Conservation (phyloP, 1,284 basidiomycete species). For the Bondarzewia mesenterica region DNA sequence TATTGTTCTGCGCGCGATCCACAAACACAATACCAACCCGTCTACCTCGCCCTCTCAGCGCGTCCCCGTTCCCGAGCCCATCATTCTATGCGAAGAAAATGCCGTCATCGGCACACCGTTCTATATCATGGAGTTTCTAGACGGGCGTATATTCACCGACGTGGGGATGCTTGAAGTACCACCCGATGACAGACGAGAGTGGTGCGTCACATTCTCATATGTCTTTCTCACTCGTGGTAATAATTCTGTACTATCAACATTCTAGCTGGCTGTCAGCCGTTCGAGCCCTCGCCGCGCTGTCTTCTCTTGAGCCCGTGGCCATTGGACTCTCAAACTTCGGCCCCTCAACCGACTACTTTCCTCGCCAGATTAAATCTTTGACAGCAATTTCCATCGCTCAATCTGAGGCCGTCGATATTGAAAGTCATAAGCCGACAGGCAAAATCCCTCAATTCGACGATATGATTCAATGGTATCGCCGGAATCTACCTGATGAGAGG, state of each 20-base stretch:
- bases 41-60: slow-evolving; percentile 39
- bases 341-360: slow-evolving; percentile 76
- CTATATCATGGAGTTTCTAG: slow-evolving; percentile 93
- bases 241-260: neutral
- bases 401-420: slow-evolving; percentile 55
- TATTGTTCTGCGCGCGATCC: slow-evolving; percentile 69
- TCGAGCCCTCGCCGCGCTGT: slow-evolving; percentile 66
- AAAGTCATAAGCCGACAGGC: slow-evolving; percentile 52
- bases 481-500: slow-evolving; percentile 66
- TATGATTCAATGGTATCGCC: slow-evolving; percentile 71
- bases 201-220: slow-evolving; percentile 35
- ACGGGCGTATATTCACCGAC: slow-evolving; percentile 91
- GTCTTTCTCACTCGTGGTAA: neutral
- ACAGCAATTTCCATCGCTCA: slow-evolving; percentile 70
- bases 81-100: slow-evolving; percentile 74
- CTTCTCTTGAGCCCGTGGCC: slow-evolving; percentile 58
- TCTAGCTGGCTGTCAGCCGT: slow-evolving; percentile 73
- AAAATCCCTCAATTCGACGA: slow-evolving; percentile 68
- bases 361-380: slow-evolving; percentile 86
- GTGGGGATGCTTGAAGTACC: slow-evolving; percentile 65
- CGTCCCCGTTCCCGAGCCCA: slow-evolving; percentile 85
- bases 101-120: slow-evolving; percentile 82
- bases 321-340: slow-evolving; percentile 78
- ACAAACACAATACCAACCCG: slow-evolving; percentile 59
- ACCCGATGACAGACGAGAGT: slow-evolving; percentile 56